Conservation (phyloP, 177 flowering plant species). For the Vitis hybrid region DNA sequence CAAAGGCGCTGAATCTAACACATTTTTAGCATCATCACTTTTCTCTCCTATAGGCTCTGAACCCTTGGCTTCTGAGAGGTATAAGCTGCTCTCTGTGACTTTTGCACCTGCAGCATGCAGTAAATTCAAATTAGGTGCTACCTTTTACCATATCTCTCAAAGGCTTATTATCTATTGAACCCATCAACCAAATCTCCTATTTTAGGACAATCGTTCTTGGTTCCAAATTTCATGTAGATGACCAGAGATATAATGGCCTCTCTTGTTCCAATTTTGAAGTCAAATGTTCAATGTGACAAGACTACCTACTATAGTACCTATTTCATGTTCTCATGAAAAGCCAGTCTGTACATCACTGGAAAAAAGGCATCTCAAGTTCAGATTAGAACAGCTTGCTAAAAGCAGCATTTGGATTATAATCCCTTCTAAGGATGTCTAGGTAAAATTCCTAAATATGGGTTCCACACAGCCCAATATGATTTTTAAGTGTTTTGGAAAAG, state of each 20-base stretch:
- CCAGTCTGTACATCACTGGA: background rate
- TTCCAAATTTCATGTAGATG: background rate
- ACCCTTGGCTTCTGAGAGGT: conserved; percentile 5
- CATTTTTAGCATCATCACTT: conserved; percentile 8
- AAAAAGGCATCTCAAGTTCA: background rate
- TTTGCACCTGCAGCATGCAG: conserved; percentile 13
- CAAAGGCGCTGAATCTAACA: conserved; percentile 10
- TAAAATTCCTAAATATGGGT: too few species aligned
- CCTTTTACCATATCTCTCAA: background rate
- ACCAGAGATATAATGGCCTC: too few species aligned
- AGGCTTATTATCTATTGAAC: background rate
- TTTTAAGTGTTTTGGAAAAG: too few species aligned
- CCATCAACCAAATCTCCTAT: background rate
- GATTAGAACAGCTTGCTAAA: too few species aligned
- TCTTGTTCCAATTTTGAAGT: too few species aligned
- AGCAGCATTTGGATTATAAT: too few species aligned
- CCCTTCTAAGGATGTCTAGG: too few species aligned
- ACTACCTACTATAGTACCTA: background rate
- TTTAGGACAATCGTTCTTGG: background rate
- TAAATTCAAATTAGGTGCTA: conserved; percentile 1
- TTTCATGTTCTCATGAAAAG: background rate
- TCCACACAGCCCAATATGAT: too few species aligned
- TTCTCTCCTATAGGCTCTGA: conserved; percentile 11
- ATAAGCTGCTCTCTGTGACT: conserved; percentile 8
- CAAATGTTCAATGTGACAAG: background rate